phyloP scores from a whole-genome alignment of 768 basidiomycete genomes.

The Podaxis sp. region DNA sequence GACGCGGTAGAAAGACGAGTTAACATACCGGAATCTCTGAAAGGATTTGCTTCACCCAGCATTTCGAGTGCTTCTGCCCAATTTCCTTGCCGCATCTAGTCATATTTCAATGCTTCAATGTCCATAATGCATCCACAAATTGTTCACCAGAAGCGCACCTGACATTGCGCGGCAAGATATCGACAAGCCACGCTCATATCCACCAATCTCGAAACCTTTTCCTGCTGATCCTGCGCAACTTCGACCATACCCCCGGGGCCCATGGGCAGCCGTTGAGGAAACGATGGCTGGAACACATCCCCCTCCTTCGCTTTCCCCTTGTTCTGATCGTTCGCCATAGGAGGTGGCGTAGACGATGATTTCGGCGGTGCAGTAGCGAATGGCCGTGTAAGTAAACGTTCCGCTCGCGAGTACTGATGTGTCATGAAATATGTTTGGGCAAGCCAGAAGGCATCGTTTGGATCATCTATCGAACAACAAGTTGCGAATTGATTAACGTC shows the following conservation, averaged over 20 bases:
- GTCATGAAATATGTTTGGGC: constrained; percentile 97
- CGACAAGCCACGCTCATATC: constrained; percentile 96
- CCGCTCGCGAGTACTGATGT: constrained; percentile 92
- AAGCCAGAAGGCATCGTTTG: constrained; percentile 99
- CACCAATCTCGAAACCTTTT: constrained; percentile 73
- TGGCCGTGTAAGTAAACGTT: constrained; percentile 85
- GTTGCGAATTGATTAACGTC: background rate
- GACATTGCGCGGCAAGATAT: constrained; percentile 95
- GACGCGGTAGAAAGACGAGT: background rate
- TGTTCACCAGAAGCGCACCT: constrained; percentile 45
- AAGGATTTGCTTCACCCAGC: constrained; percentile 91
- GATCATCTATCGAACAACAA: constrained; percentile 61
- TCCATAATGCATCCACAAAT: constrained; percentile 3
- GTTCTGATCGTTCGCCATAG: constrained; percentile 43
- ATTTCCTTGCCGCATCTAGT: constrained; percentile 79
- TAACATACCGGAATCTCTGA: constrained; percentile 61
- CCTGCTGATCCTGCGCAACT: constrained; percentile 62
- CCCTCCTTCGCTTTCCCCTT: constrained; percentile 67
- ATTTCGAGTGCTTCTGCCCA: constrained; percentile 92
- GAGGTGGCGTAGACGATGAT: constrained; percentile 31
- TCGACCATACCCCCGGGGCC: constrained; percentile 73
- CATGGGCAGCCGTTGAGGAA: constrained; percentile 54
- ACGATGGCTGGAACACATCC: constrained; percentile 25
- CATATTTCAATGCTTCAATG: constrained; percentile 13
- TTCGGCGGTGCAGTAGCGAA: constrained; percentile 60